Percentiles rank a stretch among this genome's conserved stretches.
phyloP scores from a whole-genome alignment of 192 early-diverging fungal species.

The Cladochytrium replicatum region DNA sequence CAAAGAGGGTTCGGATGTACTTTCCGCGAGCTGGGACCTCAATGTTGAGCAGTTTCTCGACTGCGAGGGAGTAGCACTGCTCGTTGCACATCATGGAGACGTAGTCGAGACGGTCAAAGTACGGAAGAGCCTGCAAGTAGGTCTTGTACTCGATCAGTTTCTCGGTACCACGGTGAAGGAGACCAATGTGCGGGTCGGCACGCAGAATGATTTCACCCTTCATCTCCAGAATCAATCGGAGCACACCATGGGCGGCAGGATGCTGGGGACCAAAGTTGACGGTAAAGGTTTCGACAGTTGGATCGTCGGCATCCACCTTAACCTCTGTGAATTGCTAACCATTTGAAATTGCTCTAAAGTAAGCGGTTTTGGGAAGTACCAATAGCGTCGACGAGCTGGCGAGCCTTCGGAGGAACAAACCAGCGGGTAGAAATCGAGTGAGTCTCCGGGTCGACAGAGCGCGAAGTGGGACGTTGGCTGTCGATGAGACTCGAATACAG shows the following conservation, averaged over 20 bases:
- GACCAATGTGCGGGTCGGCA: constrained; percentile 94
- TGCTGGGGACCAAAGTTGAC: constrained; percentile 99
- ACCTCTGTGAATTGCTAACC: constrained; percentile 31
- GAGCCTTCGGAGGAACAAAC: constrained; percentile 47
- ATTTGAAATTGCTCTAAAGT: too few relatives aligned
- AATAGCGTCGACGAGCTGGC: constrained; percentile 27
- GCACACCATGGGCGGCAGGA: constrained; percentile 94
- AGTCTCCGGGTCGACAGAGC: constrained; percentile 34
- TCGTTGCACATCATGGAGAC: constrained; percentile 99
- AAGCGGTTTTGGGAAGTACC: too few relatives aligned
- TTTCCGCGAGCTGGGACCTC: constrained; percentile 84
- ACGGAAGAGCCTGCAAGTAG: constrained; percentile 93
- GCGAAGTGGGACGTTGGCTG: too few relatives aligned
- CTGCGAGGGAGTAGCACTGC: constrained; percentile 92
- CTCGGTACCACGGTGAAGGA: constrained; percentile 96
- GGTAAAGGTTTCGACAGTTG: constrained; percentile 69
- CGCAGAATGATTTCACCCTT: constrained; percentile 84
- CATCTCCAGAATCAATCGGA: constrained; percentile 89
- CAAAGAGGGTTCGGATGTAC: constrained; percentile 96
- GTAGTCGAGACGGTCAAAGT: constrained; percentile 97
- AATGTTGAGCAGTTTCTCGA: constrained; percentile 97
- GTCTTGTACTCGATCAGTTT: constrained; percentile 99
- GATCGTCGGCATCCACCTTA: constrained; percentile 35
- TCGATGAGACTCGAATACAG: too few relatives aligned
- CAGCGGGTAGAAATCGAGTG: constrained; percentile 31